Percentiles rank a stretch among this genome's conserved stretches.
phyloP scores from a whole-genome alignment of 2,329 filamentous ascomycete species.

The Aspergillus floridensis region DNA sequence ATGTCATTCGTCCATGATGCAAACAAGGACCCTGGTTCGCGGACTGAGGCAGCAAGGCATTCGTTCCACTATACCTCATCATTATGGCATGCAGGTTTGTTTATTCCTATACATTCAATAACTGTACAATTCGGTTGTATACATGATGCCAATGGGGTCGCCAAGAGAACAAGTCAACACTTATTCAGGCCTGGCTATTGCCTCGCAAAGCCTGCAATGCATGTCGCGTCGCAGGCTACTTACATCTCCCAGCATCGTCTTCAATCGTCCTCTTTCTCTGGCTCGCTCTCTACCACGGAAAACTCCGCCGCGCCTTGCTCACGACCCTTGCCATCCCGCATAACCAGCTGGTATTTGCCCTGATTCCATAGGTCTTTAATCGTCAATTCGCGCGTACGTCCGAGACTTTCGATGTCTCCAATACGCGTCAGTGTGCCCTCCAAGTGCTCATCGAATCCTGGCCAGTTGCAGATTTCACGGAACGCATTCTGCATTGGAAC shows the following conservation, averaged over 20 bases:
- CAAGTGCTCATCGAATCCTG: slow-evolving; percentile 78
- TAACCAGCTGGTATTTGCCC: slow-evolving; percentile 70
- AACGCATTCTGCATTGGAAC: slow-evolving; percentile 97
- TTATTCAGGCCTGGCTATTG: background rate
- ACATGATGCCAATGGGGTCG: background rate
- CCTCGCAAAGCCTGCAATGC: background rate
- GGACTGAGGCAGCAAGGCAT: background rate
- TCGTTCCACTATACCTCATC: background rate
- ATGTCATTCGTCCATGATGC: slow-evolving; percentile 29
- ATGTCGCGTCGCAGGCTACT: too few species aligned
- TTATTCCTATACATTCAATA: background rate
- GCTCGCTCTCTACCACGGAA: slow-evolving; percentile 40
- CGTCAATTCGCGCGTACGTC: slow-evolving; percentile 88
- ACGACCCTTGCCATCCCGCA: slow-evolving; percentile 47
- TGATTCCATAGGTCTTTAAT: slow-evolving; percentile 89
- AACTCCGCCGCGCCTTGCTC: slow-evolving; percentile 50
- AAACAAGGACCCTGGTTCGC: background rate
- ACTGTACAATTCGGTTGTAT: background rate
- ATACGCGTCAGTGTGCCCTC: slow-evolving; percentile 83
- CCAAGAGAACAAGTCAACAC: background rate
- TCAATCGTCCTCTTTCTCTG: slow-evolving; percentile 30
- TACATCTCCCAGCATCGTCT: background rate
- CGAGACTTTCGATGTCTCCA: slow-evolving; percentile 86
- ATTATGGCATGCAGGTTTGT: background rate
- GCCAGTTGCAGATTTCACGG: slow-evolving; percentile 71